Conservation (phyloP, 257 asterid species). For the Solanum bukasovii region DNA sequence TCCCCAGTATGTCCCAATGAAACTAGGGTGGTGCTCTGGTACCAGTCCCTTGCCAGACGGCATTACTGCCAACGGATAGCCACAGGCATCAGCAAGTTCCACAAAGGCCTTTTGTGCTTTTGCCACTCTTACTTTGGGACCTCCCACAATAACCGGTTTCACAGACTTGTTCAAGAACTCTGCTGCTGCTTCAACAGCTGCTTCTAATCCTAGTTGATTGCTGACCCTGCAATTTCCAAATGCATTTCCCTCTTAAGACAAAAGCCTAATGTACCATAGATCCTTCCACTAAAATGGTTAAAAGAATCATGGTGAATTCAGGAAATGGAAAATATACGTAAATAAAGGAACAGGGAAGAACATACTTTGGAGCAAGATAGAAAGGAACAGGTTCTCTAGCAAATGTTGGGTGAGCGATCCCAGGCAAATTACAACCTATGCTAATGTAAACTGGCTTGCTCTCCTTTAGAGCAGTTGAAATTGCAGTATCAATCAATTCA, state of each 20-base stretch:
- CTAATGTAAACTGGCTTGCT: slow-evolving; percentile 26
- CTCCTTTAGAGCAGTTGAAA: slow-evolving; percentile 25
- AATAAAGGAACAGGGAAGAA: background rate
- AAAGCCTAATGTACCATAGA: background rate
- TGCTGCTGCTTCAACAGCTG: slow-evolving; percentile 23
- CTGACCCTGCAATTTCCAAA: slow-evolving; percentile 13
- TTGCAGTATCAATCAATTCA: slow-evolving; percentile 26
- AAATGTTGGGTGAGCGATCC: slow-evolving; percentile 20
- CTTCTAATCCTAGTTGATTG: slow-evolving; percentile 22
- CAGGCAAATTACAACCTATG: slow-evolving; percentile 22
- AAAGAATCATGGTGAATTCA: background rate
- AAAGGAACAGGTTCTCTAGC: slow-evolving; percentile 24
- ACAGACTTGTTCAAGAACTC: slow-evolving; percentile 22
- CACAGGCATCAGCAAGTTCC: slow-evolving; percentile 18
- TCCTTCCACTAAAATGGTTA: background rate
- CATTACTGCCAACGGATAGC: slow-evolving; percentile 19
- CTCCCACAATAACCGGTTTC: slow-evolving; percentile 20
- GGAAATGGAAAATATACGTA: background rate
- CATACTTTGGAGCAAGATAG: slow-evolving; percentile 19
- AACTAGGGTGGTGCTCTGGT: slow-evolving; percentile 20
- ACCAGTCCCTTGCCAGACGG: slow-evolving; percentile 25
- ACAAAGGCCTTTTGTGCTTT: slow-evolving; percentile 18
- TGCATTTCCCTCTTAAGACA: background rate
- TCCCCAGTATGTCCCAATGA: slow-evolving; percentile 28
- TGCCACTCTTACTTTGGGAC: slow-evolving; percentile 19